A percentile compares a stretch with the other conserved stretches of the same genome.
These are phyloP conservation scores for Pisolithus orientalis DNA, from an alignment of 768 basidiomycete genomes.

Conservation along the genomic window DNA sequence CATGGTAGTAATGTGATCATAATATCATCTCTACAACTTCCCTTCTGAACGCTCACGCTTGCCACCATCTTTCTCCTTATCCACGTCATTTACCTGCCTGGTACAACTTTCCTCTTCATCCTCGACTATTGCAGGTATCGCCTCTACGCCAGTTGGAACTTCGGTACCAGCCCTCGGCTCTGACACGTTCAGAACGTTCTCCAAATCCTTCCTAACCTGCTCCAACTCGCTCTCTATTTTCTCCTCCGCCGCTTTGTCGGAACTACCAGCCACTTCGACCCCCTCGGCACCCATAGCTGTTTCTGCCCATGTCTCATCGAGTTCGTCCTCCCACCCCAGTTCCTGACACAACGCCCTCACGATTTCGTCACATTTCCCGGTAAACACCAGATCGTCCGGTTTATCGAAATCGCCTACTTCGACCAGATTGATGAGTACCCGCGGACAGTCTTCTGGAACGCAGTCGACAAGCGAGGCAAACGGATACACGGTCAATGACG, in stretches of 20 bases:
- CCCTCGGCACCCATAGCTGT: conserved; percentile 33
- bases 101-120: neutral
- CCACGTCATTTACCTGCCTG: too few species aligned
- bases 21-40: too few species aligned
- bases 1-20: too few species aligned
- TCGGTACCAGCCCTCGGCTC: conserved; percentile 1
- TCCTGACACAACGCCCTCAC: conserved; percentile 54
- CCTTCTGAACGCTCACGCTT: too few species aligned
- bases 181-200: conserved; percentile 15
- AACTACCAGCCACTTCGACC: neutral
- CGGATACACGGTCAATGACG: conserved; percentile 80
- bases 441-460: conserved; percentile 55
- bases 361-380: conserved; percentile 69
- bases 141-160: neutral
- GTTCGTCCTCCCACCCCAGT: conserved; percentile 71
- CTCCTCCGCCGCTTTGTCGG: conserved; percentile 4
- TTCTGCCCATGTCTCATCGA: conserved; percentile 48
- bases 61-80: too few species aligned
- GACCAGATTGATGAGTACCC: conserved; percentile 88
- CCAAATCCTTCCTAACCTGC: conserved; percentile 18
- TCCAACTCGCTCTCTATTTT: conserved; percentile 20
- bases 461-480: conserved; percentile 73
- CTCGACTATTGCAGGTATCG: neutral
- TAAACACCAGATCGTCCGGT: conserved; percentile 53
- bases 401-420: conserved; percentile 62